Evolutionary conservation across 2,329 filamentous ascomycete genomes (phyloP), one percentile per base, ranked within the genome.

Genomic region (Albifimbria verrucaria): DNA sequence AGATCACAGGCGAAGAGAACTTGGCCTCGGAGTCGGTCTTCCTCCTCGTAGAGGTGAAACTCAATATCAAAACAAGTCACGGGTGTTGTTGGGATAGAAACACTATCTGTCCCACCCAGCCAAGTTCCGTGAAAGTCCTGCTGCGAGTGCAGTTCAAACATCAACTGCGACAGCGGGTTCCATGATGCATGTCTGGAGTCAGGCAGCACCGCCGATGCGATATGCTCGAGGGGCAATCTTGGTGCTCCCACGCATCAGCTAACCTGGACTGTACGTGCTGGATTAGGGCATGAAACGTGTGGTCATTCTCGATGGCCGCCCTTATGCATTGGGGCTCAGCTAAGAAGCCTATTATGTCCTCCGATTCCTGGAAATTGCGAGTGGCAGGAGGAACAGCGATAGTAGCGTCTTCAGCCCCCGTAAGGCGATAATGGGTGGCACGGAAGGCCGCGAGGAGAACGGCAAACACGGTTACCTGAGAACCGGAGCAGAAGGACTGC

Each of bases 91-190:
- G n/a, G n/a, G n/a, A n/a, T n/a, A n/a, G n/a, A n/a, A n/a, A n/a
- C n/a, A n/a, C n/a, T n/a, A n/a, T n/a, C 26, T 1, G n/a, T n/a
- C n/a, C n/a, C n/a, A n/a, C n/a, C n/a, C n/a, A n/a, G n/a, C n/a
- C 32, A 15, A 65, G 54, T 0, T 53, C 17, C 0, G 59, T 60
- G 2, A 65, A 49, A 15, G 58, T 53, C 26, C 52, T 43, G n/a
- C 15, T 65, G 62, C 1, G 64, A 60, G 48, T 62, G 58, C 2
- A 62, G 41, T 21, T 51, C 56, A 54, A 62, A 62, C 3, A 57
- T 43, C 11, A 60, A 17, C 42, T 62, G 59, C 2, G 51, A 53
- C 2, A 62, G 39, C 4, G 58, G 59, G 49, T 59, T 50, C 2
- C 58, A 58, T 1, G 56, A 59, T 2, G 50, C 9, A 42, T 62